Evolutionary conservation across 495 filamentous ascomycete species (phyloP).

Genomic region (Penicillium coffeae): DNA sequence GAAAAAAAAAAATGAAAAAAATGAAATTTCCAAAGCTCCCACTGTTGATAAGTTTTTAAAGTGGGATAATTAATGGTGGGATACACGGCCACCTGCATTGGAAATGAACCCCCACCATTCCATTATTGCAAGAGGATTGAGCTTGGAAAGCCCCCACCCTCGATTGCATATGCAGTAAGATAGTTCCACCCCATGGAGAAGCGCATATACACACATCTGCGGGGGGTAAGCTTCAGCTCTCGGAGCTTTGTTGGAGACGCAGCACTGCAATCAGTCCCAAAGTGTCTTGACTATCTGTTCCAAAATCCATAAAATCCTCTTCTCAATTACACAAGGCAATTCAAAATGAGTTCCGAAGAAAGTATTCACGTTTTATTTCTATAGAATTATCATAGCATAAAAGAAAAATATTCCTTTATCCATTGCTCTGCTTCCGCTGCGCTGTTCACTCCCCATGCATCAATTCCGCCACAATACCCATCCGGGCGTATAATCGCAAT

Average conservation of each 20-base stretch:
- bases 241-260: too few species aligned
- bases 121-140: background rate
- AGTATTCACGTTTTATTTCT: background rate
- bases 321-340: too few species aligned
- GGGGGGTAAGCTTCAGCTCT: too few species aligned
- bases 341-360: too few species aligned
- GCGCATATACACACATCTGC: too few species aligned
- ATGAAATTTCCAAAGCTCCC: background rate
- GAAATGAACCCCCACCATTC: conserved; percentile 11
- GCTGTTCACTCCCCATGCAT: conserved; percentile 45
- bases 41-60: conserved; percentile 5
- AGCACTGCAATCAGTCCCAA: too few species aligned
- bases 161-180: too few species aligned
- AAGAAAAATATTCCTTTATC: conserved; percentile 57
- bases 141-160: conserved; percentile 3
- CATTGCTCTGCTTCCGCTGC: conserved; percentile 47
- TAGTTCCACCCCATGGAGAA: too few species aligned
- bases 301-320: too few species aligned
- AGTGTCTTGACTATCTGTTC: too few species aligned
- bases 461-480: conserved; percentile 61
- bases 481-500: conserved; percentile 63
- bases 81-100: background rate
- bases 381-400: conserved; percentile 7
- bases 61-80: conserved; percentile 19
- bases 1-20: background rate